Conservation (phyloP, 2,329 filamentous ascomycete genomes). For the Cladorrhinum sp. region DNA sequence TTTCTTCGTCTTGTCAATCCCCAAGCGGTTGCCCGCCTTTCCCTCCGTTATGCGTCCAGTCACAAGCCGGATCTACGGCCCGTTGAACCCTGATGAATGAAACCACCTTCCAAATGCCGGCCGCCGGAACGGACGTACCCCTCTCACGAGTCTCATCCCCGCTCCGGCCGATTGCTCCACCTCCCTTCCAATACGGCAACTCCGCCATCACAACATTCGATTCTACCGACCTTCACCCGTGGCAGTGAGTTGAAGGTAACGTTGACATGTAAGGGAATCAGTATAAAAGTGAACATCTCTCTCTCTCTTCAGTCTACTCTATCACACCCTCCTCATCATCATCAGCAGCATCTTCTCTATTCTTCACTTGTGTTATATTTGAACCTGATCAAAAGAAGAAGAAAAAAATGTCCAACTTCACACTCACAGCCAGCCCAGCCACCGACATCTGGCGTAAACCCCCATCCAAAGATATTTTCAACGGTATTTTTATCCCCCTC, state of each 20-base stretch:
- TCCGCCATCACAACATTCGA: background rate
- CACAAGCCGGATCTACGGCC: background rate
- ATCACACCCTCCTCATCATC: background rate
- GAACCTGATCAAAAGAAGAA: background rate
- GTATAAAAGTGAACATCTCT: background rate
- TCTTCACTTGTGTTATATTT: background rate
- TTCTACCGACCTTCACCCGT: background rate
- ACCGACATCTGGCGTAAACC: conserved; percentile 80
- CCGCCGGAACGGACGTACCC: background rate
- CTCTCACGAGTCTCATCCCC: background rate
- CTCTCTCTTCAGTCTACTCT: background rate
- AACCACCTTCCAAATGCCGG: background rate
- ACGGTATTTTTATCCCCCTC: conserved; percentile 39
- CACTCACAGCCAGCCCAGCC: conserved; percentile 53
- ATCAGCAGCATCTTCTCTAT: background rate
- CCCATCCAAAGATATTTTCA: conserved; percentile 63
- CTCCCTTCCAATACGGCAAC: background rate
- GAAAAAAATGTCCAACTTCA: conserved; percentile 38
- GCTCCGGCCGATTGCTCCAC: background rate
- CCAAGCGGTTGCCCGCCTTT: no score
- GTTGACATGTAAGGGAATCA: background rate
- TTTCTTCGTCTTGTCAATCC: background rate
- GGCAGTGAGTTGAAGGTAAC: background rate
- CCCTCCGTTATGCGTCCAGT: background rate
- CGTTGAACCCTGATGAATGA: background rate